phyloP scores from a whole-genome alignment of 495 filamentous ascomycete species.

The Talaromyces proteolyticus region DNA sequence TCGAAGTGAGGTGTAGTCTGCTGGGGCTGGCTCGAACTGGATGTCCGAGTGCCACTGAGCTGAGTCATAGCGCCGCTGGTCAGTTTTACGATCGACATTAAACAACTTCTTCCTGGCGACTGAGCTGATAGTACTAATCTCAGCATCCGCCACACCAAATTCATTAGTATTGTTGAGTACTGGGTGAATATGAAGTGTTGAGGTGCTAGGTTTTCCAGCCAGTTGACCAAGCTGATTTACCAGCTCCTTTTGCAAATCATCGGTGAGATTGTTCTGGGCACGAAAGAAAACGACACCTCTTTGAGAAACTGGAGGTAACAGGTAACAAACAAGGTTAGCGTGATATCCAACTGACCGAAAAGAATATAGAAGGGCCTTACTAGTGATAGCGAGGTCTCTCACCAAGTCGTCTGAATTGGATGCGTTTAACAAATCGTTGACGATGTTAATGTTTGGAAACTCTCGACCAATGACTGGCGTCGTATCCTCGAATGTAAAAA shows the following conservation, averaged over 20 bases:
- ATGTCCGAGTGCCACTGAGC: constrained; percentile 63
- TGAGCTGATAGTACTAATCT: constrained; percentile 63
- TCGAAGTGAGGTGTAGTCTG: constrained; percentile 58
- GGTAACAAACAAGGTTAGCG: too few species aligned
- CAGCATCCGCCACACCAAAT: constrained; percentile 49
- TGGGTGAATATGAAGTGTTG: constrained; percentile 62
- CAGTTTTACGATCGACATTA: constrained; percentile 20
- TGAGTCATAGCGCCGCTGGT: constrained; percentile 12
- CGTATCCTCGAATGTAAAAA: constrained; percentile 31
- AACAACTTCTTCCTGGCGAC: constrained; percentile 50
- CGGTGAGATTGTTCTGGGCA: constrained; percentile 52
- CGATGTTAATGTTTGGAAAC: constrained; percentile 14
- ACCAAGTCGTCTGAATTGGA: neutral
- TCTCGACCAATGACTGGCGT: constrained; percentile 20
- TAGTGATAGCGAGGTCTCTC: constrained; percentile 2
- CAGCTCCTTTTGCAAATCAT: constrained; percentile 58
- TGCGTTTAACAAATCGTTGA: constrained; percentile 15
- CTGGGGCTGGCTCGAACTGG: constrained; percentile 58
- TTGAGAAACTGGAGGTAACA: constrained; percentile 48
- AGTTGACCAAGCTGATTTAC: constrained; percentile 53
- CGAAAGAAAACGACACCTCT: constrained; percentile 73
- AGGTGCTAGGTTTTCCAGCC: constrained; percentile 52
- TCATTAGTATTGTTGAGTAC: constrained; percentile 38
- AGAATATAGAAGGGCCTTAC: neutral
- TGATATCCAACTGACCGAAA: neutral